These are phyloP conservation scores for Xerocomus minutiporus DNA, from an alignment of 1,284 basidiomycete genomes.

Conservation along the genomic window DNA sequence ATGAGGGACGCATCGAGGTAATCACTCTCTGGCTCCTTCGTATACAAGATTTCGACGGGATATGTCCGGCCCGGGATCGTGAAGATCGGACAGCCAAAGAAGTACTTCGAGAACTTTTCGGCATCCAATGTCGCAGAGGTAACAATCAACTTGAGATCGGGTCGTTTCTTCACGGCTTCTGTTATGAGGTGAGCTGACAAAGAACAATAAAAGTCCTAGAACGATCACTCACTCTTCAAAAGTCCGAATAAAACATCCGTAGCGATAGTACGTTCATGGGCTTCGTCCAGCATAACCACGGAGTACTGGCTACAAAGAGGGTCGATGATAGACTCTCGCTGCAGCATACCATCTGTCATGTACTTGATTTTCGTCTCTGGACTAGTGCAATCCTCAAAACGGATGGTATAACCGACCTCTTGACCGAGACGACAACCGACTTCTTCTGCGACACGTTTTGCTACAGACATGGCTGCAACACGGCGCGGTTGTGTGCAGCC, in stretches of 20 bases:
- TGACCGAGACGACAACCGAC: slow-evolving; percentile 95
- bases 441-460: slow-evolving; percentile 97
- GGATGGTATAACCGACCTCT: slow-evolving; percentile 97
- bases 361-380: slow-evolving; percentile 99
- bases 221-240: slow-evolving; percentile 74
- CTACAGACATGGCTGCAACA: slow-evolving; percentile 99
- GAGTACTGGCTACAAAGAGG: slow-evolving; percentile 91
- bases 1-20: slow-evolving; percentile 98
- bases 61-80: slow-evolving; percentile 99
- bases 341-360: slow-evolving; percentile 99
- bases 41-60: slow-evolving; percentile 96
- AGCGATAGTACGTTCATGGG: slow-evolving; percentile 96
- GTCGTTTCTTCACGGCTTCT: slow-evolving; percentile 92
- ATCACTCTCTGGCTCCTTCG: slow-evolving; percentile 97
- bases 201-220: background rate
- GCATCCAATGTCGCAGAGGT: slow-evolving; percentile 99
- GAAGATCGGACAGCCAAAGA: slow-evolving; percentile 97
- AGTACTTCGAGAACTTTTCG: slow-evolving; percentile 98
- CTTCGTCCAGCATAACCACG: slow-evolving; percentile 98
- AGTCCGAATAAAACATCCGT: slow-evolving; percentile 98
- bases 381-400: slow-evolving; percentile 98
- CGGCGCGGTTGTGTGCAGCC: slow-evolving; percentile 98
- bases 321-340: slow-evolving; percentile 94
- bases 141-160: slow-evolving; percentile 96
- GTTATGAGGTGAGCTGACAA: slow-evolving; percentile 24